phyloP scores from a whole-genome alignment of 2,329 filamentous ascomycete genomes.

The Tolypocladium ophioglossoides region DNA sequence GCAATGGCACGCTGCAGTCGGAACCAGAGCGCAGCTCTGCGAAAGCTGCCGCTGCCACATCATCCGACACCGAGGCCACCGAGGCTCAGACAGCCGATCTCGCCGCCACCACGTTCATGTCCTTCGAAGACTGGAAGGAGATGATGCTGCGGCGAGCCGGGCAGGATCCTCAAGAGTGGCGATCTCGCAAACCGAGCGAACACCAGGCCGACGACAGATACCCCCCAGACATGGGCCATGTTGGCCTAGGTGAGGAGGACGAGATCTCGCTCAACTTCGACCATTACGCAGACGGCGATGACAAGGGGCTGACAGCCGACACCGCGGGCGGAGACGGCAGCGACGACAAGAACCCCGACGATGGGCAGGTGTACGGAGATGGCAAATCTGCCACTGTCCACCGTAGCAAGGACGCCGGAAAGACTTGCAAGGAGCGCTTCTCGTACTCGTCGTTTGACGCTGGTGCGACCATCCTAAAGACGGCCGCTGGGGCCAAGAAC shows the following conservation, averaged over 20 bases:
- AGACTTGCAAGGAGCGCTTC: slow-evolving; percentile 94
- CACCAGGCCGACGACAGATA: slow-evolving; percentile 33
- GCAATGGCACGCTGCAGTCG: neutral
- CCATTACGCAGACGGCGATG: slow-evolving; percentile 13
- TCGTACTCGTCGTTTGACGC: slow-evolving; percentile 98
- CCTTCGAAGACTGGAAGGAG: slow-evolving; percentile 97
- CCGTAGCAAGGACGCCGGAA: slow-evolving; percentile 85
- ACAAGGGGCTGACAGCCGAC: neutral
- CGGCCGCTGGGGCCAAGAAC: slow-evolving; percentile 77
- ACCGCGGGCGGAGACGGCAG: slow-evolving; percentile 7
- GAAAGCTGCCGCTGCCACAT: neutral
- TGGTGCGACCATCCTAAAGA: slow-evolving; percentile 86
- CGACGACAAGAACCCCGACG: slow-evolving; percentile 13
- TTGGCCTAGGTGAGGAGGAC: slow-evolving; percentile 74
- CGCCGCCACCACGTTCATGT: slow-evolving; percentile 56
- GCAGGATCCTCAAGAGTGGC: slow-evolving; percentile 57
- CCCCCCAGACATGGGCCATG: slow-evolving; percentile 57
- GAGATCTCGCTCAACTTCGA: slow-evolving; percentile 61
- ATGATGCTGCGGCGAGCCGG: slow-evolving; percentile 80
- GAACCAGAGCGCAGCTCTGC: neutral
- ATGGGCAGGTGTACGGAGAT: slow-evolving; percentile 35
- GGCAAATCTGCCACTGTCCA: slow-evolving; percentile 42
- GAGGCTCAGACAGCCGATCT: slow-evolving; percentile 4
- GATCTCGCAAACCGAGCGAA: slow-evolving; percentile 49
- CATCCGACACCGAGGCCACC: neutral